Evolutionary conservation across 495 filamentous ascomycete species (phyloP).

Genomic region (Neurospora tetrasperma): DNA sequence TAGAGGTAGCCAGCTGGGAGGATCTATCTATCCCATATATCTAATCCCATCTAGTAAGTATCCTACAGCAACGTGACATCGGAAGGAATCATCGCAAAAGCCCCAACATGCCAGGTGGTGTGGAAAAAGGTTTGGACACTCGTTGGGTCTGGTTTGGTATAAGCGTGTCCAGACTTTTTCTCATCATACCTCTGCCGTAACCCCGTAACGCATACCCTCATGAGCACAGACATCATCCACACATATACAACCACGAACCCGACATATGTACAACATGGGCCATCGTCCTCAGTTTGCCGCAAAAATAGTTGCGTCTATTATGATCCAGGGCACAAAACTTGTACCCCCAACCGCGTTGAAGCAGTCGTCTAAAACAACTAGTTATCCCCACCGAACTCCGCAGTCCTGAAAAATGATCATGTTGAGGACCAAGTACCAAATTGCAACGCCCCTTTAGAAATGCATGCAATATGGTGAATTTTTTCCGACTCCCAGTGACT

Average conservation of each 20-base stretch:
- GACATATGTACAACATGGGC: too few relatives aligned
- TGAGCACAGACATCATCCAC: neutral
- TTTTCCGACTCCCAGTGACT: conserved; percentile 19
- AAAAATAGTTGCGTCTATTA: neutral
- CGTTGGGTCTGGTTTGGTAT: too few relatives aligned
- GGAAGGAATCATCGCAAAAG: neutral
- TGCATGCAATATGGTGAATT: conserved; percentile 23
- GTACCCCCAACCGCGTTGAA: conserved; percentile 23
- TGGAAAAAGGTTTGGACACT: too few relatives aligned
- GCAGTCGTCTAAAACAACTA: conserved; percentile 15
- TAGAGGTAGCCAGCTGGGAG: neutral
- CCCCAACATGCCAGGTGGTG: neutral
- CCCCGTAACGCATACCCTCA: too few relatives aligned
- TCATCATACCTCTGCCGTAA: too few relatives aligned
- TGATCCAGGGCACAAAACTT: neutral
- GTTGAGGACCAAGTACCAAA: conserved; percentile 26
- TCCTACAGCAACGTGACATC: neutral
- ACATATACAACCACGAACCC: neutral
- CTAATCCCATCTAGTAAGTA: neutral
- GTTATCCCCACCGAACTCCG: conserved; percentile 18
- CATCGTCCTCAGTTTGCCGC: neutral
- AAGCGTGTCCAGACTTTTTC: too few relatives aligned
- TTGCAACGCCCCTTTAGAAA: conserved; percentile 30
- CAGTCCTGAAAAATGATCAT: conserved; percentile 18
- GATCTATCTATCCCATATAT: neutral